Base-by-base conservation (phyloP, 352 stramenopile species). In the Globisporangium yorkense region DNA sequence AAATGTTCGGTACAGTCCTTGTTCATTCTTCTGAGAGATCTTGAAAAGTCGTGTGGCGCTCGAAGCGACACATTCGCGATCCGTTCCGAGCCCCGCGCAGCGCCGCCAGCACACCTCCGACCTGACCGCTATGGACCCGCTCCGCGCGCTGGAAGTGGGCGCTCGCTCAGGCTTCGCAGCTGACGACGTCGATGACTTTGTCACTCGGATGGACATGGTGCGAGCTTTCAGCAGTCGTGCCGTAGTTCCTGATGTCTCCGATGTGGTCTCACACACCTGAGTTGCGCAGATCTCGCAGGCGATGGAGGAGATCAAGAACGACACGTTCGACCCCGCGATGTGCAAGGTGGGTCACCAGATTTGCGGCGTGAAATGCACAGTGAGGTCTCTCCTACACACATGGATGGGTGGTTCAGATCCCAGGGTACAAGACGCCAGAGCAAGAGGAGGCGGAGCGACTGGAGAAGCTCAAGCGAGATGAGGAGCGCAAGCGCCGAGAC, bases 241-340 rank as follows among this genome's bases (percentile, higher is more conserved):
- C 24, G 24, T 27, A 27, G 1, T 27, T 27, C 24, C 24, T 1
- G 24, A 27, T 27, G 24, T 27, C 24, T 27, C 24, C 24, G 24
- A 27, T 27, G 24, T 27, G 24, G 24, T 27, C 24, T 52, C 6
- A 16, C 7, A 37, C 10, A 21, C 10, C 27, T 37, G 2, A 39
- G 33, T 8, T 15, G 3, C 35, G 10, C 63, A 92, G 80, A 80
- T 92, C 35, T 62, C 83, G 3, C 57, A 83, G 41, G 83, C 80
- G 13, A 88, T 92, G 69, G 77, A 89, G 16, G 68, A 91, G 59
- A 88, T 92, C 67, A 84, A 92, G 68, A 77, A 80, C 41, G 83
- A 79, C 4, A 91, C 83, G 41, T 92, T 92, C 46, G 83, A 92
- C 56, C 78, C 83, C 0, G 39, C 75, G 20, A 73, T 74, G 15